Evolutionary conservation across 768 basidiomycete genomes (phyloP), one percentile per base, ranked within the genome.

Genomic region (Collybia mongolica): DNA sequence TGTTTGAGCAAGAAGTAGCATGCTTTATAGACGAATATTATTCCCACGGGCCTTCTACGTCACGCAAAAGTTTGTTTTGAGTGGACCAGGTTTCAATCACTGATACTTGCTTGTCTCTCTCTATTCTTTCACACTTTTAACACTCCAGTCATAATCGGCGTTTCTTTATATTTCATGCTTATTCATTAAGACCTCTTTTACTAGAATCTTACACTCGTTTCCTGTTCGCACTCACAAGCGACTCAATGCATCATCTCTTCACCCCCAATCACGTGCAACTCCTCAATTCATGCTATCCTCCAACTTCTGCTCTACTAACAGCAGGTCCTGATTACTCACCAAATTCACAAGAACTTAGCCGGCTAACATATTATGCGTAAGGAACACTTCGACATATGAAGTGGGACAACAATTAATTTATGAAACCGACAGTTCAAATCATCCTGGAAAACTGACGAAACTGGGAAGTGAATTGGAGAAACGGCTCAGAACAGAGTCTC

Each of bases 271-370:
- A 93, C 73, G 81, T 92, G 60, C 81, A 84, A 59, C 83, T 93
- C 53, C 81, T 95, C 63, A 82, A 83, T 48, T 83, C 90, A 29
- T 95, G 92, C 66, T 96, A 95, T 64, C 93, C 93, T 14, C 81
- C 90, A 6, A 72, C 83, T 38, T 84, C 91, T 46, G 75, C 83
- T 5, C 77, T 95, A 28, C 72, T 85, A 46, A 82, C 87, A 15
- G 77, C 90, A 18, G 89, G 82, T 29, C 86, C 92, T 44, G 83
- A 86, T 49, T 91, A 83, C 66, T 79, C 79, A 11, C 90, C 91
- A 11, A 93, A 92, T 57, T 76, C 87, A 0, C 91, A 93, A 65
- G 91, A 93, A 60, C 76, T 93, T 14, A 93, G 91, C 44, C 80
- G 86, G 15, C 75, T 93, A 44, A 90, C 89, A 2, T 93, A 93